A percentile compares a stretch with the other conserved stretches of the same genome.
phyloP scores from a whole-genome alignment of 805 yeast species.

The Priceomyces melissophilus region DNA sequence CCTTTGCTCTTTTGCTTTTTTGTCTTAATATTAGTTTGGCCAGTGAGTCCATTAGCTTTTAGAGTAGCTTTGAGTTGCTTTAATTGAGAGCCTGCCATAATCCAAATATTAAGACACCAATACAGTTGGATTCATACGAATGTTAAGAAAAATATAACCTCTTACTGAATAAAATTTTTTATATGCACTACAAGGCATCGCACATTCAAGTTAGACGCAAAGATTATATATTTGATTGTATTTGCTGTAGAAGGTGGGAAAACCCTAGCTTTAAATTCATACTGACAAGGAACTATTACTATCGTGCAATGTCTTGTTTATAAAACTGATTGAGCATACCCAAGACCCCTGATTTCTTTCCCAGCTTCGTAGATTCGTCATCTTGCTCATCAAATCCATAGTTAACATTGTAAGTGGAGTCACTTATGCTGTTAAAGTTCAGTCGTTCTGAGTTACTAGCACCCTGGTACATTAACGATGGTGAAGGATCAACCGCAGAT shows the following conservation, averaged over 20 bases:
- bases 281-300: not conserved
- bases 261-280: too few species aligned
- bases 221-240: too few species aligned
- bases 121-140: too few species aligned
- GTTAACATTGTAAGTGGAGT: slow-evolving; percentile 26
- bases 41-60: slow-evolving; percentile 78
- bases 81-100: slow-evolving; percentile 85
- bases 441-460: not conserved
- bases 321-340: slow-evolving; percentile 82
- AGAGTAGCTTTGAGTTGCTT: slow-evolving; percentile 77
- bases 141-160: too few species aligned
- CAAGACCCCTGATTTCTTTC: slow-evolving; percentile 54
- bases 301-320: slow-evolving; percentile 41
- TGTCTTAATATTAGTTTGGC: slow-evolving; percentile 69
- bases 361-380: slow-evolving; percentile 23
- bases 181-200: too few species aligned
- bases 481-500: slow-evolving; percentile 14
- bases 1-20: slow-evolving; percentile 43
- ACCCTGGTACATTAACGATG: slow-evolving; percentile 12
- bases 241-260: too few species aligned
- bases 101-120: not conserved
- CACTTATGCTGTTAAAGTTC: slow-evolving; percentile 9
- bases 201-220: too few species aligned
- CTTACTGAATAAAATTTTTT: too few species aligned
- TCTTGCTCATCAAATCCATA: slow-evolving; percentile 32